Evolutionary conservation across 108 stramenopile genomes (phyloP).

Genomic region (Cyclotella kingstonii): DNA sequence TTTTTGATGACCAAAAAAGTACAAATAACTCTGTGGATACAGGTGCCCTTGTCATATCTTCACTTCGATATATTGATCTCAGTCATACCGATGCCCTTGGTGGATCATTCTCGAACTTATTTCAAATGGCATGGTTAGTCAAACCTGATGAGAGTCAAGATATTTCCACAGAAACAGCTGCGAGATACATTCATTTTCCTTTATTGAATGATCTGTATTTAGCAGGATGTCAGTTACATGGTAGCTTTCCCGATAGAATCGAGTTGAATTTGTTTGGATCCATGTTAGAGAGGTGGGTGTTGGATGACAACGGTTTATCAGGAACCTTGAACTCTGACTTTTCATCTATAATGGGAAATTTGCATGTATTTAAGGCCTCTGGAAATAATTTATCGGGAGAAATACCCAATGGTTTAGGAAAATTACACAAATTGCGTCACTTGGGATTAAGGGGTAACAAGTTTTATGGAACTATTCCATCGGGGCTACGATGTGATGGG

Average conservation of each 20-base stretch:
- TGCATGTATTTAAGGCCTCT: constrained; percentile 10
- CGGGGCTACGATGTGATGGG: constrained; percentile 8
- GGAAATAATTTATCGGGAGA: constrained; percentile 8
- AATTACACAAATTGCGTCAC: constrained; percentile 8
- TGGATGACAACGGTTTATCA: constrained; percentile 10
- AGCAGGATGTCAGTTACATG: constrained; percentile 1
- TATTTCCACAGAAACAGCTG: background rate
- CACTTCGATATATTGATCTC: constrained; percentile 15
- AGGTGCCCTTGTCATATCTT: background rate
- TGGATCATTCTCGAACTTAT: constrained; percentile 7
- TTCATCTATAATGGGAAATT: constrained; percentile 5
- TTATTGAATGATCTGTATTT: constrained; percentile 18
- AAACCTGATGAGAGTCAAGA: constrained; percentile 3
- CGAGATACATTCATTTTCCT: constrained; percentile 4
- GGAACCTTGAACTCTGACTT: constrained; percentile 2
- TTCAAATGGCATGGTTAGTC: background rate
- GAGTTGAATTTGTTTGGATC: constrained; percentile 5
- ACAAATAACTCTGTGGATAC: background rate
- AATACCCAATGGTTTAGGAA: constrained; percentile 1
- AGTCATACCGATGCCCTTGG: constrained; percentile 5
- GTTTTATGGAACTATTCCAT: constrained; percentile 12
- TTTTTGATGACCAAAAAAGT: constrained; percentile 2
- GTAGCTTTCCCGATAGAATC: background rate
- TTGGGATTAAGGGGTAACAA: constrained; percentile 14
- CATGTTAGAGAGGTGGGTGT: constrained; percentile 9